Base-by-base conservation (phyloP, 768 basidiomycete species). In the Suillus discolor region DNA sequence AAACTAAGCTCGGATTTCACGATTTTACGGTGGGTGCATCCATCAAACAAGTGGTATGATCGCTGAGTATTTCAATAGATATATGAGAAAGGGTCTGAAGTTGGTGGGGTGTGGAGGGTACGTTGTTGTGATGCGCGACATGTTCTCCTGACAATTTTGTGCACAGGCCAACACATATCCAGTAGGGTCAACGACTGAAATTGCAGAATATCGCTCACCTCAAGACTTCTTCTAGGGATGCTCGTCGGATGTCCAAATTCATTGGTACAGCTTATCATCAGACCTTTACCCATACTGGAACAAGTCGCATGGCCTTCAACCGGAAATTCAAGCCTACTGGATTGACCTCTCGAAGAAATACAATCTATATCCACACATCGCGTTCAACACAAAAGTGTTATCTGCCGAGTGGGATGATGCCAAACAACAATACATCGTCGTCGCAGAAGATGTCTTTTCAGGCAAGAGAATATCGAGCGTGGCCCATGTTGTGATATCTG, bases 101-200 rank as follows among this genome's bases (percentile, higher is more conserved):
- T 85, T 20, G 85, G 85, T 12, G 84, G 85, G 44, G 83, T 83
- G 38, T 86, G 85, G 84, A 77, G 83, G 66, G 84, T 86, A 64
- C 67, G 83, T 76, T 39, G 12, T 60, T n/a, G 23, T 16, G 39
- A 18, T 34, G 16, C 20, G 18, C 9, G 38, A 47, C 66, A 34
- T 20, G 15, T 65, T 31, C 31, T 31, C 20, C 42, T 28, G 34
- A 51, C 23, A 54, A 18, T 11, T 31, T 36, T 61, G 41, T n/a
- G 28, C 51, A n/a, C 63, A 79, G 77, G 77, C 66, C 5, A 78
- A 75, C 53, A 70, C 71, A 44, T 75, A 75, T 41, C 72, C 72
- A 23, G 73, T 68, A 36, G 13, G 3, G n/a, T 47, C 20, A 7
- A 55, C 38, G 20, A 49, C 16, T 31, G 18, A 57, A 44, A 28